These are phyloP conservation scores for Ligustrum vulgare DNA, from an alignment of 257 asterid species.

Conservation along the genomic window DNA sequence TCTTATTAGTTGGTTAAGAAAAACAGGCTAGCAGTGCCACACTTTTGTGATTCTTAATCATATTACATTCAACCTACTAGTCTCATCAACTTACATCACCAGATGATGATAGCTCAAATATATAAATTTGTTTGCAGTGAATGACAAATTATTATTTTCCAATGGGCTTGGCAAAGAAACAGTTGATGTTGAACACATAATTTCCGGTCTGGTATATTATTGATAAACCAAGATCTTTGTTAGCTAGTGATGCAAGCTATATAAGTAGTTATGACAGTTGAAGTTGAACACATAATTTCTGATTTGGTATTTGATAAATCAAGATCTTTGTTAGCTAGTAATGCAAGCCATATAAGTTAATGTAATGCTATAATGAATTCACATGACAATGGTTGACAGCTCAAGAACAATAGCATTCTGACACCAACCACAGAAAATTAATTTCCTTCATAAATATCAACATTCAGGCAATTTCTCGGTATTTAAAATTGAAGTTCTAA, in stretches of 20 bases:
- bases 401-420: constrained; percentile 5
- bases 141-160: not conserved
- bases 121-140: not conserved
- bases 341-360: not conserved
- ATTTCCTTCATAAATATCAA: constrained; percentile 11
- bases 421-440: not conserved
- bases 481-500: not conserved
- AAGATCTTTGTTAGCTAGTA: not conserved
- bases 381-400: not conserved
- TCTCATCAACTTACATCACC: not conserved
- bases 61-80: not conserved
- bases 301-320: not conserved
- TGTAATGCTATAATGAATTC: constrained; percentile 5
- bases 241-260: not conserved
- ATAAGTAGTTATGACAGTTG: not conserved
- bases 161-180: not conserved
- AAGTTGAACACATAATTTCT: not conserved
- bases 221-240: constrained; percentile 1
- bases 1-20: not conserved
- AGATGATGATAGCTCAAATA: not conserved
- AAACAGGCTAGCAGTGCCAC: not conserved
- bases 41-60: constrained; percentile 2
- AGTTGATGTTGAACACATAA: not conserved
- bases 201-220: not conserved
- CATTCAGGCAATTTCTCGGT: not conserved